phyloP scores from a whole-genome alignment of 495 filamentous ascomycete species.

The Xylaria grammica region DNA sequence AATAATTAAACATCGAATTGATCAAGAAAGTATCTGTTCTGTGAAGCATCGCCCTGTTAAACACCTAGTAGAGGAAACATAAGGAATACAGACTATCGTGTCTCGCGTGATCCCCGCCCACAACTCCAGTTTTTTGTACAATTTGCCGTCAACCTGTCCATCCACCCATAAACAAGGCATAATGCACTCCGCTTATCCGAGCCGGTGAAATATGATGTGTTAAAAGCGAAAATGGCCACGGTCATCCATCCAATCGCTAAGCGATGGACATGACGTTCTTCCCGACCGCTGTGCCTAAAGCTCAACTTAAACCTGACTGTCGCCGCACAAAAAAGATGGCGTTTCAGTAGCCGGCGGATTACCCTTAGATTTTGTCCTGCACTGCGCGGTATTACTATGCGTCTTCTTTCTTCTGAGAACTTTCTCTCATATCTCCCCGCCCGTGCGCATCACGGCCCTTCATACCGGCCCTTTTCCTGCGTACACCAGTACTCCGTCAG shows the following conservation, averaged over 20 bases:
- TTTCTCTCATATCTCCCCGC: not conserved
- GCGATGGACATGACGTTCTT: slow-evolving; percentile 6
- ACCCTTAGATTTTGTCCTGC: too few relatives aligned
- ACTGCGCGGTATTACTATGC: too few relatives aligned
- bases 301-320: too few relatives aligned
- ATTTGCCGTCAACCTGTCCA: slow-evolving; percentile 3
- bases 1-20: slow-evolving; percentile 12
- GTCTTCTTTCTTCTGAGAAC: too few relatives aligned
- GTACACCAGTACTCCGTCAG: slow-evolving; percentile 81
- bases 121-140: slow-evolving; percentile 16
- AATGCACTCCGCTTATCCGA: not conserved
- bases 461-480: slow-evolving; percentile 56
- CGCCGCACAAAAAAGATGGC: too few relatives aligned
- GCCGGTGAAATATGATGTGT: not conserved
- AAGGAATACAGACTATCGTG: not conserved
- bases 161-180: not conserved
- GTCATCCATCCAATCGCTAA: slow-evolving; percentile 16
- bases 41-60: not conserved
- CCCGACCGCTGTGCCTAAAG: too few relatives aligned
- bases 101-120: not conserved
- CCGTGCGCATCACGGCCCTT: slow-evolving; percentile 37
- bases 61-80: not conserved
- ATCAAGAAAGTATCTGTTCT: not conserved
- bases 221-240: not conserved
- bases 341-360: too few relatives aligned